A percentile compares a stretch with the other conserved stretches of the same genome.
phyloP scores from a whole-genome alignment of 2,329 filamentous ascomycete genomes.

The Fusarium annulatum region DNA sequence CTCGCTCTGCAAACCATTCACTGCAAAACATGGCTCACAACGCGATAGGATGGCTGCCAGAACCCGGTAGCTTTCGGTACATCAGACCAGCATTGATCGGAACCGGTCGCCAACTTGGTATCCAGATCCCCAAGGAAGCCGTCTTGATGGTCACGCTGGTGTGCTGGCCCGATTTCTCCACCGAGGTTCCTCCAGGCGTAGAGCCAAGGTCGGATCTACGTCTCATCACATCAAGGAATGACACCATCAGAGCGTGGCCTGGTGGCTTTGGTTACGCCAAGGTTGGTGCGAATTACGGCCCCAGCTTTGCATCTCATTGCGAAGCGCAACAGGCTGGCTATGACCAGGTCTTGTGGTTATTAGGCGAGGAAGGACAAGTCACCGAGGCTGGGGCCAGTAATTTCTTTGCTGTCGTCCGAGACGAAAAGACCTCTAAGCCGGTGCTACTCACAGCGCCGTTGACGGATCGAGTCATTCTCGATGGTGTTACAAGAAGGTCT shows the following conservation, averaged over 20 bases:
- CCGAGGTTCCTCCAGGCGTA: background rate
- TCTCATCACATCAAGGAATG: background rate
- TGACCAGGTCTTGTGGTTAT: background rate
- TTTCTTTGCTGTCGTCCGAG: background rate
- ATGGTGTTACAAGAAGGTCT: background rate
- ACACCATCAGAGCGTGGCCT: background rate
- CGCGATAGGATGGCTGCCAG: background rate
- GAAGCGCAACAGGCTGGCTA: background rate
- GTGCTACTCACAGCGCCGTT: background rate
- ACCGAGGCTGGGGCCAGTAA: slow-evolving; percentile 1
- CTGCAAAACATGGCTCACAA: background rate
- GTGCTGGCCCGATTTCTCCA: background rate
- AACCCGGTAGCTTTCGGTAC: background rate
- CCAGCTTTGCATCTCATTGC: background rate
- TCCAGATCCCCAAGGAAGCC: background rate
- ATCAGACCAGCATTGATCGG: background rate
- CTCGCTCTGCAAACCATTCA: too few relatives aligned
- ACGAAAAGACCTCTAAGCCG: rapidly evolving
- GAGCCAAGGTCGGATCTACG: background rate
- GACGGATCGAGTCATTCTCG: background rate
- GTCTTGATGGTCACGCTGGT: background rate
- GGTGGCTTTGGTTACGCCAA: background rate
- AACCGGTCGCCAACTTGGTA: background rate
- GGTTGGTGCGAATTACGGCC: background rate
- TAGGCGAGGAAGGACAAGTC: rapidly evolving